Evolutionary conservation across 805 yeast genomes (phyloP), one percentile per base, ranked within the genome.

Genomic region (Hyphopichia homilentoma): DNA sequence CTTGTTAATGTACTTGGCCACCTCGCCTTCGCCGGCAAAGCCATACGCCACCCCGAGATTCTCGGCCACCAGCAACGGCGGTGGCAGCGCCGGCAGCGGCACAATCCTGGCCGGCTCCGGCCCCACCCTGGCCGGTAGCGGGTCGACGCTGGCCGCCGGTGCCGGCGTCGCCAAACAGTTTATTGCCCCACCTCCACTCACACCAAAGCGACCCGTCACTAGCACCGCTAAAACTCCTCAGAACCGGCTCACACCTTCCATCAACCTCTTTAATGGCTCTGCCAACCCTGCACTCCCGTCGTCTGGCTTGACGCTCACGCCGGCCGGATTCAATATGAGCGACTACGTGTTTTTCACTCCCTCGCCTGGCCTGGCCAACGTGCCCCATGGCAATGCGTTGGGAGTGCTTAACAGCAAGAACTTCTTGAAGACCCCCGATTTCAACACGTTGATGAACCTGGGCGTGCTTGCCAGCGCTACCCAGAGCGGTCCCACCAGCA

Each of bases 291-390:
- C 63, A 6, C 48, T 65, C 22, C 73, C 71, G 3, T 64, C 70
- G 2, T 59, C 62, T 2, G 71, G 71, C 0, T 45, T 66, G 25
- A 66, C 70, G 9, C 65, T 68, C 20, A 56, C 72, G 6, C 81
- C 84, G 0, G 82, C 82, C 1, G 83, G 81, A 2, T 84, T 85
- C 61, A 84, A 85, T 55, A 77, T 85, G 79, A 80, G 77, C 50
- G 95, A 85, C 52, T 85, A 84, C 52, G 82, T 86, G 23, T 70
- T 83, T 41, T 80, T 81, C 51, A 79, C 89, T 1, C 93, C 93
- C 3, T 77, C 84, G 7, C 84, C 84, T 2, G 65, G 68, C 4
- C 45, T 48, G 18, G 40, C 35, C 11, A 34, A 27, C 20, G 23
- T 29, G 16, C 32, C 29, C 21, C 21, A n/a, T 22, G 25, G 41